Base-by-base conservation (phyloP, 257 asterid genomes). In the Penstemon barbatus region DNA sequence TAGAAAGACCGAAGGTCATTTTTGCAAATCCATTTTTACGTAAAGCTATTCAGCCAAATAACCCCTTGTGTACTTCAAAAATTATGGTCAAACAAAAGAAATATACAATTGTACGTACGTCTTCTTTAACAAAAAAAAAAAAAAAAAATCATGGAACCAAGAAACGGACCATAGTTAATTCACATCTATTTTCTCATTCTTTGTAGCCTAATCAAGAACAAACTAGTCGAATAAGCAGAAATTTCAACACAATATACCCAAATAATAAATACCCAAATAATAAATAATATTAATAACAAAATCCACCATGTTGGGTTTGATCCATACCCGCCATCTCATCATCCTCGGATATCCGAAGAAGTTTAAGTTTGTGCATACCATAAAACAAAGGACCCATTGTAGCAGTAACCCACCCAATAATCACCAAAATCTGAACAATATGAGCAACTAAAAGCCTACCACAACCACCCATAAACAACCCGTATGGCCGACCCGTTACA, bases 271-370 rank as follows among this genome's bases (percentile, higher is more conserved):
- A n/a, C n/a, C n/a, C 10, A 58, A 57, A 57, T 19, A 50, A 40
- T 36, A 39, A 5, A 33, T 8, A 37, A 48, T 18, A 7, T 15
- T 3, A 62, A 33, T 41, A 8, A 4, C 5, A 5, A 40, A 68
- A 77, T 0, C 86, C 85, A 12, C 86, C 86, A 48, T 84, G 89
- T 43, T 83, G 77, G 67, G 89, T 84, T 37, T 79, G 71, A 73
- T 81, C 85, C 86, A 79, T 81, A 46, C 89, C 82, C 13, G 89
- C 78, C 68, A 67, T 65, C 41, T 84, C 86, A 11, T 84, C 84
- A 0, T 80, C 82, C 8, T 61, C 7, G 4, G 84, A 80, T 61
- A 83, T 80, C 71, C 88, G 80, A 63, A 80, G 74, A 75, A 83
- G 86, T 8, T 75, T 68, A 19, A 83, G 66, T 65, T 49, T 80